These are phyloP conservation scores for Colletotrichum theobromicola DNA, from an alignment of 2,329 filamentous ascomycete genomes.

Conservation along the genomic window DNA sequence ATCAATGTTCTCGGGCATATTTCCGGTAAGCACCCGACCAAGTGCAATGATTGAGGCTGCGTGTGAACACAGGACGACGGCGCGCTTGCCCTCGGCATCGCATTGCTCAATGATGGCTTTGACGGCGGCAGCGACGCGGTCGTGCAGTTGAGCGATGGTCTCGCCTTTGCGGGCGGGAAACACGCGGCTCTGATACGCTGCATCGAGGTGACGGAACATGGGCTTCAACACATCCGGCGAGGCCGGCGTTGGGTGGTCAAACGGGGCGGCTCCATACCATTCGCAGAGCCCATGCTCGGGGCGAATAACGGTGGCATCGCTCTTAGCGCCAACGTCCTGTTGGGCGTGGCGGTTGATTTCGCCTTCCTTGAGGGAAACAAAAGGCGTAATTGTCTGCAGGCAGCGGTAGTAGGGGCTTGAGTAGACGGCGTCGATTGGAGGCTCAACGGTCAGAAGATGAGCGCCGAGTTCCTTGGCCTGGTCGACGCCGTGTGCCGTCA, in stretches of 20 bases:
- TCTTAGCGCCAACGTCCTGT: slow-evolving; percentile 2
- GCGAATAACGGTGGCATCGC: slow-evolving; percentile 46
- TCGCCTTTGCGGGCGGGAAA: slow-evolving; percentile 78
- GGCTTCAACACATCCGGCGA: slow-evolving; percentile 63
- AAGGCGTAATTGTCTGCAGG: slow-evolving; percentile 80
- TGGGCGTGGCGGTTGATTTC: slow-evolving; percentile 16
- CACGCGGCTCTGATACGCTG: slow-evolving; percentile 65
- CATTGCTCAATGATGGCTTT: slow-evolving; percentile 73
- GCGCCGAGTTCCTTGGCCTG: slow-evolving; percentile 80
- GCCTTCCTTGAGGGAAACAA: slow-evolving; percentile 51
- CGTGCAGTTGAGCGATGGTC: slow-evolving; percentile 78
- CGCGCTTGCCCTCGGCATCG: slow-evolving; percentile 71
- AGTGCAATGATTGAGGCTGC: slow-evolving; percentile 89
- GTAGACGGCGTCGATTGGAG: slow-evolving; percentile 79
- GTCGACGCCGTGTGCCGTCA: slow-evolving; percentile 84
- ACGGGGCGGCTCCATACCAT: slow-evolving; percentile 89
- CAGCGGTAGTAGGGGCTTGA: slow-evolving; percentile 88
- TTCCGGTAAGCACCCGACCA: slow-evolving; percentile 80
- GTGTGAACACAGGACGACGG: slow-evolving; percentile 85
- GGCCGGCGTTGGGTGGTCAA: slow-evolving; percentile 83
- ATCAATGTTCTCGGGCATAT: slow-evolving; percentile 72
- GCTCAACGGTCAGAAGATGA: slow-evolving; percentile 66
- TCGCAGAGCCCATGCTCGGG: slow-evolving; percentile 72
- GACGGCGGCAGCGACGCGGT: slow-evolving; percentile 75
- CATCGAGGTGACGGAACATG: slow-evolving; percentile 71